A percentile compares a stretch with the other conserved stretches of the same genome.
Conservation (phyloP, 345 rosid species). For the Euphorbia lathyris region DNA sequence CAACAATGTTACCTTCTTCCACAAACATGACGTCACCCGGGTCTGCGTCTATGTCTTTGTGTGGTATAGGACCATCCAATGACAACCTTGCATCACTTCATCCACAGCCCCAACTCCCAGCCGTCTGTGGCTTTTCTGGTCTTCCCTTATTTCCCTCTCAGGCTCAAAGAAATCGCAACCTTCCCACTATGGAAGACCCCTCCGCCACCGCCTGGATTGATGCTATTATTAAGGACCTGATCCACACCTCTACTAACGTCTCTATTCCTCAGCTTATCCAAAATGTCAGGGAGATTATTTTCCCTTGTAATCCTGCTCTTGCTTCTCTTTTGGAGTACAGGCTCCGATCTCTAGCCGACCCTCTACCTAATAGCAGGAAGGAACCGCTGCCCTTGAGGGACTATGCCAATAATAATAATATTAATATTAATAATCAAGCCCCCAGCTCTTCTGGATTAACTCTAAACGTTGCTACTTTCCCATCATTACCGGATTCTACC, state of each 20-base stretch:
- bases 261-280: constrained; percentile 97
- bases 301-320: constrained; percentile 90
- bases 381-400: constrained; percentile 26
- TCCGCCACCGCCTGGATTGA: constrained; percentile 83
- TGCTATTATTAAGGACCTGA: constrained; percentile 79
- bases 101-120: constrained; percentile 41
- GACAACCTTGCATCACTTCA: constrained; percentile 12
- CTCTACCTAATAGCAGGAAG: constrained; percentile 28
- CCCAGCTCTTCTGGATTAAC: constrained; percentile 30
- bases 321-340: constrained; percentile 80
- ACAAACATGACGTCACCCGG: constrained; percentile 54
- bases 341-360: constrained; percentile 66
- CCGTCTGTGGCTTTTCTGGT: constrained; percentile 89
- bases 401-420: too few species aligned
- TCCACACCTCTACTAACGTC: constrained; percentile 63
- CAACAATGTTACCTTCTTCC: constrained; percentile 27
- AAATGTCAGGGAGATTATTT: constrained; percentile 87
- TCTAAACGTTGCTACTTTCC: constrained; percentile 23
- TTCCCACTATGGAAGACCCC: constrained; percentile 52
- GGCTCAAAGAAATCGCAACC: constrained; percentile 11
- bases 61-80: too few species aligned
- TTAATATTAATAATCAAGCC: too few species aligned
- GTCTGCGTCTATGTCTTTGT: constrained; percentile 21
- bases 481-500: constrained; percentile 22
- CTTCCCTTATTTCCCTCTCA: constrained; percentile 83